Percentiles rank a stretch among this genome's conserved stretches.
Conservation (phyloP, 345 rosid genomes). For the Populus pruinosa region DNA sequence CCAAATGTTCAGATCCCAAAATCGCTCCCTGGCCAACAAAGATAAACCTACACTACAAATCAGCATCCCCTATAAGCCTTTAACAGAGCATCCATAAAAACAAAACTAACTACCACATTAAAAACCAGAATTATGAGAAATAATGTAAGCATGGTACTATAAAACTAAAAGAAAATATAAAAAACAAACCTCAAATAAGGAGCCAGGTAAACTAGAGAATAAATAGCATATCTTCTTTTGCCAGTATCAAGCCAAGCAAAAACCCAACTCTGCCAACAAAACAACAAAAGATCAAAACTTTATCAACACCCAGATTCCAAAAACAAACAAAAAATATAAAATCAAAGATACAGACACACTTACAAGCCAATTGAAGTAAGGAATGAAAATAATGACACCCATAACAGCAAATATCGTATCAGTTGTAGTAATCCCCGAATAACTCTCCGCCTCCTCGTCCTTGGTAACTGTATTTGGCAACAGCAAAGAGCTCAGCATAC, state of each 20-base stretch:
- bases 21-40: neutral
- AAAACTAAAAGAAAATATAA: neutral
- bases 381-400: slow-evolving; percentile 90
- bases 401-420: slow-evolving; percentile 82
- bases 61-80: neutral
- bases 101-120: neutral
- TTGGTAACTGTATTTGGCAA: slow-evolving; percentile 41
- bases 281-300: neutral
- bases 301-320: neutral
- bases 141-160: neutral
- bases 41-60: neutral
- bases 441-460: slow-evolving; percentile 38
- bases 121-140: neutral
- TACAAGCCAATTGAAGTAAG: slow-evolving; percentile 98
- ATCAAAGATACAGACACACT: neutral
- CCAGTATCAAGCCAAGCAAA: slow-evolving; percentile 98
- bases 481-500: slow-evolving; percentile 65
- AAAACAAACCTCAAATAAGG: slow-evolving; percentile 70
- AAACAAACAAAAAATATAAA: neutral
- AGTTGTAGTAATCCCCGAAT: slow-evolving; percentile 49
- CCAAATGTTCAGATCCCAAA: neutral
- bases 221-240: slow-evolving; percentile 69
- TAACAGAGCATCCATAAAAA: no score
- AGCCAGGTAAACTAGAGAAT: slow-evolving; percentile 70
- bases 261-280: slow-evolving; percentile 75